Percentiles rank a stretch among this genome's conserved stretches.
phyloP scores from a whole-genome alignment of 1,284 basidiomycete species.

The Hemileccinum hortonii region DNA sequence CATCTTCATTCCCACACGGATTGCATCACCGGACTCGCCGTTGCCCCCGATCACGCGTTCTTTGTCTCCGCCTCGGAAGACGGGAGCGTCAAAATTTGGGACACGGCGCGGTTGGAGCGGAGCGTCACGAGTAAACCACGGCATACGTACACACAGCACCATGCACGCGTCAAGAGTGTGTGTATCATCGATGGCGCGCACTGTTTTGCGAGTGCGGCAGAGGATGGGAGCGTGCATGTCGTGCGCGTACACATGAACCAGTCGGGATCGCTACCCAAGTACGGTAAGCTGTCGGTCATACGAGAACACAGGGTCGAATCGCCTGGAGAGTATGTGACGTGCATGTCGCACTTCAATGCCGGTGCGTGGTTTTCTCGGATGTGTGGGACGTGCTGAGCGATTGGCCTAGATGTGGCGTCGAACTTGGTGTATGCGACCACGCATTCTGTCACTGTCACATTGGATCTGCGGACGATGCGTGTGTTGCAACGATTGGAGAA shows the following conservation, averaged over 20 bases:
- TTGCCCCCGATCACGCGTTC: conserved; percentile 92
- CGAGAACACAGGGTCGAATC: conserved; percentile 70
- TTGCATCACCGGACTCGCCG: conserved; percentile 76
- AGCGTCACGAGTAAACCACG: conserved; percentile 73
- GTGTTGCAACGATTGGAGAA: conserved; percentile 76
- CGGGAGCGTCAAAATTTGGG: conserved; percentile 83
- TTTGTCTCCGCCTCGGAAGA: conserved; percentile 90
- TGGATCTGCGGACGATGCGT: conserved; percentile 87
- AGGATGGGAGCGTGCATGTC: conserved; percentile 83
- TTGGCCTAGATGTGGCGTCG: conserved; percentile 56
- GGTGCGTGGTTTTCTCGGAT: conserved; percentile 43
- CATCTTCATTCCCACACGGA: conserved; percentile 86
- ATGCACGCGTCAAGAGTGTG: conserved; percentile 75
- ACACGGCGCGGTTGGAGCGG: conserved; percentile 74
- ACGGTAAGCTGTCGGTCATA: conserved; percentile 73
- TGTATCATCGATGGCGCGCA: conserved; percentile 83
- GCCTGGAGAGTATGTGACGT: conserved; percentile 74
- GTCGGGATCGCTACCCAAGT: conserved; percentile 68
- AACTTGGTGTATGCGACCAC: conserved; percentile 85
- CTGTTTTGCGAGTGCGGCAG: conserved; percentile 85
- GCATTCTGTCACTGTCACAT: conserved; percentile 70
- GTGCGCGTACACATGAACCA: conserved; percentile 75
- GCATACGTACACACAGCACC: conserved; percentile 76
- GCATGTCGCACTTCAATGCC: conserved; percentile 73
- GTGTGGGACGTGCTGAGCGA: conserved; percentile 1